Percentiles rank a stretch among this genome's conserved stretches.
Evolutionary conservation across 768 basidiomycete genomes (phyloP).

Genomic region (Leccinum disarticulatum): DNA sequence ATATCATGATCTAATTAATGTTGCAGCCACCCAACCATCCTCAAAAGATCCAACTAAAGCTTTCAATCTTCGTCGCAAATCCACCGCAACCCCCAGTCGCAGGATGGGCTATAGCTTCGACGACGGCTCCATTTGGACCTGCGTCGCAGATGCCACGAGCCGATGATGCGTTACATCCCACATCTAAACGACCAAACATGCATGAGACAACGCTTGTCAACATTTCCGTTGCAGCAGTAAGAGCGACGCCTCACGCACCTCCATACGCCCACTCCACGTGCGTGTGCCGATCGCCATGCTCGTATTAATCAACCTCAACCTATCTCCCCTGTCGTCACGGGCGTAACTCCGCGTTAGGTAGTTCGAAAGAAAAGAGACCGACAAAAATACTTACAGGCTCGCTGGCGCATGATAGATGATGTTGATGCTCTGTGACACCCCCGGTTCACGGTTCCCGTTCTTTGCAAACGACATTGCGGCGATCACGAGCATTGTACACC

Average conservation of each 20-base stretch:
- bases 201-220: neutral
- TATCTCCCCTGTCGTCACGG: constrained; percentile 40
- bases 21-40: too few species aligned
- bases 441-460: constrained; percentile 29
- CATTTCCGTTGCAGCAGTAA: neutral
- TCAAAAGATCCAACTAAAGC: too few species aligned
- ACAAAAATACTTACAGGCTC: constrained; percentile 29
- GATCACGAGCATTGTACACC: constrained; percentile 43
- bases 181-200: constrained; percentile 30
- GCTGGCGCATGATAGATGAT: constrained; percentile 46
- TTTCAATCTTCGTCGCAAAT: too few species aligned
- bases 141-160: constrained; percentile 44
- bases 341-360: neutral
- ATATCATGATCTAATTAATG: too few species aligned
- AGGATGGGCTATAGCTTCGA: constrained; percentile 18
- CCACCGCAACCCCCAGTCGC: neutral
- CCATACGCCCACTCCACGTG: constrained; percentile 36
- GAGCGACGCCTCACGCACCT: constrained; percentile 30
- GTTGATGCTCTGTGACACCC: constrained; percentile 46
- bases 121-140: constrained; percentile 37
- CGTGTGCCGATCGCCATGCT: constrained; percentile 34
- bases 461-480: constrained; percentile 32
- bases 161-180: constrained; percentile 41
- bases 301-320: constrained; percentile 42
- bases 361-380: neutral